phyloP scores from a whole-genome alignment of 495 filamentous ascomycete genomes.

The Neurospora terricola region DNA sequence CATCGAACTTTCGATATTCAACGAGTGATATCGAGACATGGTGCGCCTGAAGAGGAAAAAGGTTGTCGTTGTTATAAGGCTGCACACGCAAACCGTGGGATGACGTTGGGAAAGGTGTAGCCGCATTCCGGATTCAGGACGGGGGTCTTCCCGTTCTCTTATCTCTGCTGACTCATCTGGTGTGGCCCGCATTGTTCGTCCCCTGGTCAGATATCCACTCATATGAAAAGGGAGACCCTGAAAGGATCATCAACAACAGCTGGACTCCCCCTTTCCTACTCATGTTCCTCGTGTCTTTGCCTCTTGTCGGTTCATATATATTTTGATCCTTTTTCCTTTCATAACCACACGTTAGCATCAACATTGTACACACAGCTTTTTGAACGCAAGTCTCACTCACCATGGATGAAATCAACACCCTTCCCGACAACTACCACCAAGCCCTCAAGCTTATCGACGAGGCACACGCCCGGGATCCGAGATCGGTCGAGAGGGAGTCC shows the following conservation, averaged over 20 bases:
- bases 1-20: background rate
- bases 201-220: background rate
- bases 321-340: background rate
- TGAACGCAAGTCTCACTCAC: background rate
- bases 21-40: background rate
- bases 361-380: background rate
- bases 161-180: background rate
- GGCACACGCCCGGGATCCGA: conserved; percentile 62
- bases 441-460: conserved; percentile 59
- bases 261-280: background rate
- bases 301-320: background rate
- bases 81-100: background rate
- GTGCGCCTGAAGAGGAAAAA: background rate
- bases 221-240: background rate
- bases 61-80: background rate
- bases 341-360: background rate
- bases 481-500: conserved; percentile 22
- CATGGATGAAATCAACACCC: conserved; percentile 15
- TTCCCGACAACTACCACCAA: conserved; percentile 17
- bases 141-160: background rate
- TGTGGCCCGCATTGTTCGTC: background rate
- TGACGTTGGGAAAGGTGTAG: background rate
- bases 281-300: background rate
- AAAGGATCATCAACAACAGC: background rate
- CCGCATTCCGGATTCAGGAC: background rate